These are phyloP conservation scores for Sarocladiaceae sp. DNA, from an alignment of 2,329 filamentous ascomycete genomes.

Conservation along the genomic window DNA sequence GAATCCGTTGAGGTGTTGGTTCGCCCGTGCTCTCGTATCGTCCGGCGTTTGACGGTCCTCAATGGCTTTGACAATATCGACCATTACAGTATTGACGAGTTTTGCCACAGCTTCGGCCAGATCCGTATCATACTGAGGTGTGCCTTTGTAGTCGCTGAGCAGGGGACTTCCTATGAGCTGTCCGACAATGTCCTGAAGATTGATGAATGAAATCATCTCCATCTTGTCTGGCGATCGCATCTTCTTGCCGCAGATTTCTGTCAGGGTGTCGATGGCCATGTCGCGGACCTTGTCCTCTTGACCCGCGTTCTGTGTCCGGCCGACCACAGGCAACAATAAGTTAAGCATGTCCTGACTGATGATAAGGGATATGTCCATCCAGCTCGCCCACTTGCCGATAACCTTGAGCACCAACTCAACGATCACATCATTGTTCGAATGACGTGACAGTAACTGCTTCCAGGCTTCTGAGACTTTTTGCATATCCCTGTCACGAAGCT, in stretches of 20 bases:
- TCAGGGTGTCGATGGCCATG: constrained; percentile 89
- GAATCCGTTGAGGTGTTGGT: constrained; percentile 76
- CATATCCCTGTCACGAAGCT: constrained; percentile 80
- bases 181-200: constrained; percentile 75
- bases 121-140: constrained; percentile 87
- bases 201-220: constrained; percentile 86
- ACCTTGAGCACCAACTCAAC: constrained; percentile 85
- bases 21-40: constrained; percentile 65
- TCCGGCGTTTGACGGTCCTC: constrained; percentile 60
- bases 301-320: constrained; percentile 56
- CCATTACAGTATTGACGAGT: constrained; percentile 83
- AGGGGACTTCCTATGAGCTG: constrained; percentile 81
- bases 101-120: constrained; percentile 92
- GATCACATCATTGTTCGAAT: constrained; percentile 64
- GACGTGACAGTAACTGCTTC: constrained; percentile 82
- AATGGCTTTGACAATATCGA: constrained; percentile 80
- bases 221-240: constrained; percentile 94
- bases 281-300: constrained; percentile 82
- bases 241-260: constrained; percentile 95
- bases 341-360: constrained; percentile 85
- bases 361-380: constrained; percentile 93
- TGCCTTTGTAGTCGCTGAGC: constrained; percentile 70
- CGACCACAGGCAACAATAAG: constrained; percentile 79
- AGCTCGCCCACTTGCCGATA: constrained; percentile 97
- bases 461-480: constrained; percentile 82